Base-by-base conservation (phyloP, 805 yeast species). In the Candida schatavii region DNA sequence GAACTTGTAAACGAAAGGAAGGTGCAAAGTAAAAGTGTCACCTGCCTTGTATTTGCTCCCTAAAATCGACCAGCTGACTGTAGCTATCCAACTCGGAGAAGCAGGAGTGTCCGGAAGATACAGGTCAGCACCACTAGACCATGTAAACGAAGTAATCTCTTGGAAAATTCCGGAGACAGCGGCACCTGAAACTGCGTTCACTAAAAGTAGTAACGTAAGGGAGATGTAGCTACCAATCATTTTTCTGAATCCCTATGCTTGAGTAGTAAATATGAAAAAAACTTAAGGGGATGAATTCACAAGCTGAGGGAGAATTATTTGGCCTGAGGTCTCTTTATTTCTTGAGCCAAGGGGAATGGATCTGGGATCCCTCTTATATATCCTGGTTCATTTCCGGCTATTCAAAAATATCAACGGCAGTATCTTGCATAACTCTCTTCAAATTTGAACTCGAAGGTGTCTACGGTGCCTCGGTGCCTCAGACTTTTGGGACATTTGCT, bases 1-100 rank as follows among this genome's bases (percentile, higher is more conserved):
- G 39, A 58, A 53, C 31, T 52, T 53, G 39, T 46, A 58, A 10
- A 53, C 61, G 46, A 61, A 50, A 3, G 64, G 65, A 46, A 62
- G 39, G 17, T 40, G 38, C 35, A 62, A 51, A 7, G 49, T 40
- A 30, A 62, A 61, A 5, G 61, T 57, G 42, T 62, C 67, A 25
- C 62, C 62, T 1, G 64, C 32, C 0, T 15, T 11, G 2, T 47
- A 49, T 3, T 40, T 32, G 10, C 41, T 4, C n/a, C 55, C 52
- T 9, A 39, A 23, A 17, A 61, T 46, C 6, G 29, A 13, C 66
- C 66, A 61, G 9, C 39, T 39, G 6, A 60, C 22, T 0, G 45
- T 39, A 3, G 59, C 57, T 23, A 35, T 37, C 60, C 63, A 52
- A 37, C 28, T 11, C 17, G 30, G 30, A 5, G 38, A 35, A 14